Evolutionary conservation across 345 rosid species (phyloP), one percentile per base, ranked within the genome.

Genomic region (Brassica cretica): DNA sequence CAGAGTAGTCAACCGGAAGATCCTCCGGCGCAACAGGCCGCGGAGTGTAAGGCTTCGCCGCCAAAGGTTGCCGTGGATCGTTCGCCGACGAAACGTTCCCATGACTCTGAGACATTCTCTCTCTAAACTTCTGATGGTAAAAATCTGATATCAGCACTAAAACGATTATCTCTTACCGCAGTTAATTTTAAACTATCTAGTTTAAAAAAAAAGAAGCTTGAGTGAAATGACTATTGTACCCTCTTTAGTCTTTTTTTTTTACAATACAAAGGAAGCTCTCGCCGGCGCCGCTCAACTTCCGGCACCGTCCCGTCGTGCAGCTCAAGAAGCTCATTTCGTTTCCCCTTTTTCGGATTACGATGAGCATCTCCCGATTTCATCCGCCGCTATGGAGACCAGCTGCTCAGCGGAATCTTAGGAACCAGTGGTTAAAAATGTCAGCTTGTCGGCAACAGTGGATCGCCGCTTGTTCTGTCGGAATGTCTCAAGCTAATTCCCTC

Each of bases 1-100:
- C 99, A 2, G 97, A 87, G 85, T 95, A 93, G 78, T 95, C 99
- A 46, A 95, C 86, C 32, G 99, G 99, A 12, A 93, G 86, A 78
- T 93, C 99, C 73, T 95, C 90, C 63, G 93, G 86, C 8, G 88
- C 75, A 24, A 88, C 88, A 61, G 81, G 67, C 19, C 76, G 80
- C 0, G 88, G 63, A 60, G 78, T 84, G 78, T 82, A 95, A 9
- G 92, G 94, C 75, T 85, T 93, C 63, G 90, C 97, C 70, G 97
- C 82, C 29, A 79, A 87, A 8, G 97, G 97, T 79, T 84, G 94
- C 39, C 98, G 91, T 33, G 98, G 99, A 87, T 91, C 98, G 83
- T 87, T 93, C 60, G 73, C 88, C 78, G 90, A 81, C 41, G 92
- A 61, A 16, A 84, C 79, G 71, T 80, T 85, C 19, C 82, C 77